phyloP scores from a whole-genome alignment of 345 rosid genomes.

The Eucalyptus paniculata region DNA sequence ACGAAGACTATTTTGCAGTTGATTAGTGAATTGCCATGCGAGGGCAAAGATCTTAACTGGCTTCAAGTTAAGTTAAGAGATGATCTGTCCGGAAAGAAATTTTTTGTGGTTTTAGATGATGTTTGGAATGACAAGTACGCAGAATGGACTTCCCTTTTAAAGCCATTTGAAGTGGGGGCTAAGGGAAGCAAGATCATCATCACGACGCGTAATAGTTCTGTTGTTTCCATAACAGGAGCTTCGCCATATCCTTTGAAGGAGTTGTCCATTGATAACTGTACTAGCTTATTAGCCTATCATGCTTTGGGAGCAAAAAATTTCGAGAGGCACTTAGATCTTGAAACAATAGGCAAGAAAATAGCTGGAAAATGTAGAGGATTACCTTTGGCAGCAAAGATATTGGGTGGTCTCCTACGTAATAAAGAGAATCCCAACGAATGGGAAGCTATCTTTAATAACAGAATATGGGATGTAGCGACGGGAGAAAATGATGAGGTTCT shows the following conservation, averaged over 20 bases:
- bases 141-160: neutral
- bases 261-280: neutral
- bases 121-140: neutral
- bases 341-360: neutral
- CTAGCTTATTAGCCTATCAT: neutral
- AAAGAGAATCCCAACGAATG: neutral
- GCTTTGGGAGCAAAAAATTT: neutral
- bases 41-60: neutral
- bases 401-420: neutral
- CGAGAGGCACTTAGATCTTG: accelerated
- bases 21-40: neutral
- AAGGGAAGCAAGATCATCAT: neutral
- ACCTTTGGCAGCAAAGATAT: neutral
- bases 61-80: neutral
- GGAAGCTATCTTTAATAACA: too few species aligned
- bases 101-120: neutral
- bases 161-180: neutral
- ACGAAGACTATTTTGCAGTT: neutral
- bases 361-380: neutral
- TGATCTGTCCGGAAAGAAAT: too few species aligned
- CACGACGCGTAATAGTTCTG: accelerated
- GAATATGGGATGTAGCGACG: accelerated
- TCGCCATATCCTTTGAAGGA: neutral
- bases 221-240: neutral
- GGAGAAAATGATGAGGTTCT: neutral